phyloP scores from a whole-genome alignment of 768 basidiomycete species.

The Hysterangium stoloniferum region DNA sequence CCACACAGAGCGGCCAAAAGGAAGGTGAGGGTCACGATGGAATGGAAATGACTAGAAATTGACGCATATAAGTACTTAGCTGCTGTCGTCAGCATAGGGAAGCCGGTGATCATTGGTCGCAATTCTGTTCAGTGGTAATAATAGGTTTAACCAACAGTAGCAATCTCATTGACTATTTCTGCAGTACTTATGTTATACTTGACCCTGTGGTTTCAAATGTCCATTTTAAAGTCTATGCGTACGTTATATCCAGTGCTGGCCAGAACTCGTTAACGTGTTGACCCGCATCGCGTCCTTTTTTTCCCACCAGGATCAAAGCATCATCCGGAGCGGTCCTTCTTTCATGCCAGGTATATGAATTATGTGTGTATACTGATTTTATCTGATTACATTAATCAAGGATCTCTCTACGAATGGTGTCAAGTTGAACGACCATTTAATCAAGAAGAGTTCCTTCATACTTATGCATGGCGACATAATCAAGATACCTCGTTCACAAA shows the following conservation, averaged over 20 bases:
- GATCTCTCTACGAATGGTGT: slow-evolving; percentile 75
- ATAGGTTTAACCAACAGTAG: background rate
- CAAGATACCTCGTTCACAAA: slow-evolving; percentile 57
- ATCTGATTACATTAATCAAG: slow-evolving; percentile 27
- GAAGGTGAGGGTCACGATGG: slow-evolving; percentile 56
- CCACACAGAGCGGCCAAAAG: slow-evolving; percentile 46
- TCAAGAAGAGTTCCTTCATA: slow-evolving; percentile 60
- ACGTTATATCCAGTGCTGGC: slow-evolving; percentile 18
- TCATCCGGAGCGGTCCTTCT: slow-evolving; percentile 66
- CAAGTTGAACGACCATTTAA: slow-evolving; percentile 57
- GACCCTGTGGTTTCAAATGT: slow-evolving; percentile 59
- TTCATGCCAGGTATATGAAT: slow-evolving; percentile 68
- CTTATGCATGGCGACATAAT: slow-evolving; percentile 72
- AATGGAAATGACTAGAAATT: too few relatives aligned
- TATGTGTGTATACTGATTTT: too few relatives aligned
- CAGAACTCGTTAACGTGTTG: background rate
- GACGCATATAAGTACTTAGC: background rate
- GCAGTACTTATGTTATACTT: slow-evolving; percentile 52
- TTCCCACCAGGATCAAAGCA: slow-evolving; percentile 48
- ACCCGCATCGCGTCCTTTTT: slow-evolving; percentile 5
- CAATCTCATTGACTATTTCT: background rate
- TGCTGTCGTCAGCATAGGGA: slow-evolving; percentile 41
- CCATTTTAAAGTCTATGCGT: slow-evolving; percentile 80
- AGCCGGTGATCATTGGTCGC: slow-evolving; percentile 62
- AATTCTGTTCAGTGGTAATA: slow-evolving; percentile 59